Evolutionary conservation across 2,329 filamentous ascomycete genomes (phyloP).

Genomic region (Coleophoma crateriformis): DNA sequence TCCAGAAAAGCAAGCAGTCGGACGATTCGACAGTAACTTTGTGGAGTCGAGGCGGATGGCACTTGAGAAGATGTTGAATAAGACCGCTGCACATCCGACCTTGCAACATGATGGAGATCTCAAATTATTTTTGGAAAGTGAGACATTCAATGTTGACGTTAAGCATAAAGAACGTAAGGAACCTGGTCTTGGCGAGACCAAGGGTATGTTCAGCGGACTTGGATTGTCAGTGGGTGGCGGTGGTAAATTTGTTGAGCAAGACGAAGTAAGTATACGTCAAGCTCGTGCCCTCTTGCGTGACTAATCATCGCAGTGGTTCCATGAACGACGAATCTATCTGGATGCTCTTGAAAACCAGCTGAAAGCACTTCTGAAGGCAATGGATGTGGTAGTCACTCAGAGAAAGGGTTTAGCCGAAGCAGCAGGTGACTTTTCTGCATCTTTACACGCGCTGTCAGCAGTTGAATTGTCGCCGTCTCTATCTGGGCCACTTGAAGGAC

Average conservation of each 20-base stretch:
- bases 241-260: constrained; percentile 94
- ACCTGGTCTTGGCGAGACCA: constrained; percentile 79
- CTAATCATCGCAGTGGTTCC: constrained; percentile 71
- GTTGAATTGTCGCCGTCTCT: constrained; percentile 88
- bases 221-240: constrained; percentile 72
- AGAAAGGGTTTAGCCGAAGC: constrained; percentile 91
- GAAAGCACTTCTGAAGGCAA: constrained; percentile 84
- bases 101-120: constrained; percentile 90
- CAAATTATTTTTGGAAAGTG: constrained; percentile 95
- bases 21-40: constrained; percentile 93
- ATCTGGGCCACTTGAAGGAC: constrained; percentile 81
- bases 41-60: constrained; percentile 88
- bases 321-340: constrained; percentile 90
- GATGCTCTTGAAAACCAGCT: constrained; percentile 91
- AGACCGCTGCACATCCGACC: constrained; percentile 81
- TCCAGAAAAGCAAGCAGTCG: constrained; percentile 95
- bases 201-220: constrained; percentile 84
- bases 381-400: constrained; percentile 87
- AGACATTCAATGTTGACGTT: constrained; percentile 91
- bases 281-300: neutral
- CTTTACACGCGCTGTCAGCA: constrained; percentile 84
- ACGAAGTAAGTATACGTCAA: constrained; percentile 60
- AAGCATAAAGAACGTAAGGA: constrained; percentile 97
- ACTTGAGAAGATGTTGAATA: constrained; percentile 96
- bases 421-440: constrained; percentile 87